Evolutionary conservation across 75 land plant species (phyloP), one percentile per base, ranked within the genome.

Genomic region (Sequoiadendron giganteum): DNA sequence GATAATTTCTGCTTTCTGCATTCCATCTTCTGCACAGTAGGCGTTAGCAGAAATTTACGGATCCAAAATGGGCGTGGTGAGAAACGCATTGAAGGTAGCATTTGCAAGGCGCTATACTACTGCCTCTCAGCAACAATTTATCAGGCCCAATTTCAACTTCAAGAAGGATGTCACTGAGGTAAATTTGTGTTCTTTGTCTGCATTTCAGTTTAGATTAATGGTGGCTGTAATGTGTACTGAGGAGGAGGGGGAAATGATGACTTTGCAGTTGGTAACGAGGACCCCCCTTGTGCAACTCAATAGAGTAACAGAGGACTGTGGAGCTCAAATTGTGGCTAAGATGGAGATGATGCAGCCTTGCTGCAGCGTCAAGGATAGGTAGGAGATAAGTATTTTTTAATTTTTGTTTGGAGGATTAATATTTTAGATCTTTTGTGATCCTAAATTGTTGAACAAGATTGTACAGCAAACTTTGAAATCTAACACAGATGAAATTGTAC

Each of bases 301-400:
- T 90, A 96, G 91, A 85, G 94, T 96, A 0, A 90, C 90, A 16
- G 96, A 96, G 83, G 96, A 94, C 3, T 96, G 96, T 89, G 95
- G 91, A 42, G 97, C 94, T 52, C 86, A 88, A 70, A 85, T 97
- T 19, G 97, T 95, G 43, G 99, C 90, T 21, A 97, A 97, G 91
- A 90, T 96, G 87, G 99, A 97, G 84, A 92, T 93, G 90, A 90
- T 95, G 93, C 95, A 97, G 86, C 99, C 99, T 48, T 92, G 95
- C 65, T 77, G 90, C 48, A 97, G 99, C 88, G 86, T 97, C 87
- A 97, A 97, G 88, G 99, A 97, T 90, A 94, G 98, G 98, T 95
- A 14, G 3, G 3, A 42, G 43, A 42, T 42, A 36, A 0, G 0
- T 36, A 36, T 36, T 36, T 36, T 0, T 36, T 36, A 36, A 36